These are phyloP conservation scores for Mollisiaceae sp. DNA, from an alignment of 2,329 filamentous ascomycete genomes.

Conservation along the genomic window DNA sequence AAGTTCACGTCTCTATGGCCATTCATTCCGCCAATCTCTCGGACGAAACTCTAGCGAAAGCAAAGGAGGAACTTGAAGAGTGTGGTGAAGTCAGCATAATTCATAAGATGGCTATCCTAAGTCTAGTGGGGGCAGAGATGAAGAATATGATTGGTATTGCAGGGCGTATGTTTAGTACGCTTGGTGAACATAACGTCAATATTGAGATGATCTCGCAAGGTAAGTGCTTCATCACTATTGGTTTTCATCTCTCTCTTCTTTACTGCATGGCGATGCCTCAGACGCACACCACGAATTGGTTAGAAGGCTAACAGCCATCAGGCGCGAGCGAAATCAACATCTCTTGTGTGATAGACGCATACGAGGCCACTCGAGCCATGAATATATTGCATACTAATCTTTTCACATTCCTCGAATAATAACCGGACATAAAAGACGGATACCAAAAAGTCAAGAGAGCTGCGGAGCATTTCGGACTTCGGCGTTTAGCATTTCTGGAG, in stretches of 20 bases:
- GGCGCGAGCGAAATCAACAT: slow-evolving; percentile 99
- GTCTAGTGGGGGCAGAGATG: slow-evolving; percentile 92
- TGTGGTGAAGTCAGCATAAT: slow-evolving; percentile 92
- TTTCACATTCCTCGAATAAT: slow-evolving; percentile 85
- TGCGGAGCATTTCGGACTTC: background rate
- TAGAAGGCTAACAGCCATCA: slow-evolving; percentile 45
- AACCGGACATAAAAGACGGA: background rate
- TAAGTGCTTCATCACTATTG: slow-evolving; percentile 46
- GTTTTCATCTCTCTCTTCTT: background rate
- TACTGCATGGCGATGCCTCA: background rate
- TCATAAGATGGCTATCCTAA: slow-evolving; percentile 92
- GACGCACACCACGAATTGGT: background rate
- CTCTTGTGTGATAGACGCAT: slow-evolving; percentile 92
- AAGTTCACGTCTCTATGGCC: slow-evolving; percentile 97
- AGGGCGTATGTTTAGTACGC: slow-evolving; percentile 91
- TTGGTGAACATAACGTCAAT: slow-evolving; percentile 93
- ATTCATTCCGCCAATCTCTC: slow-evolving; percentile 78
- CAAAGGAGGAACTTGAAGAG: slow-evolving; percentile 73
- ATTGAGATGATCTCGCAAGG: slow-evolving; percentile 99
- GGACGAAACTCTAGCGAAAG: slow-evolving; percentile 67
- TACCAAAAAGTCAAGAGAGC: background rate
- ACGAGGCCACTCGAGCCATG: slow-evolving; percentile 89
- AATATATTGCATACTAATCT: slow-evolving; percentile 96
- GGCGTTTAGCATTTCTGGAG: slow-evolving; percentile 8
- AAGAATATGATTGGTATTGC: slow-evolving; percentile 97